Evolutionary conservation across 768 basidiomycete genomes (phyloP), one percentile per base, ranked within the genome.

Genomic region (Galerina marginata): DNA sequence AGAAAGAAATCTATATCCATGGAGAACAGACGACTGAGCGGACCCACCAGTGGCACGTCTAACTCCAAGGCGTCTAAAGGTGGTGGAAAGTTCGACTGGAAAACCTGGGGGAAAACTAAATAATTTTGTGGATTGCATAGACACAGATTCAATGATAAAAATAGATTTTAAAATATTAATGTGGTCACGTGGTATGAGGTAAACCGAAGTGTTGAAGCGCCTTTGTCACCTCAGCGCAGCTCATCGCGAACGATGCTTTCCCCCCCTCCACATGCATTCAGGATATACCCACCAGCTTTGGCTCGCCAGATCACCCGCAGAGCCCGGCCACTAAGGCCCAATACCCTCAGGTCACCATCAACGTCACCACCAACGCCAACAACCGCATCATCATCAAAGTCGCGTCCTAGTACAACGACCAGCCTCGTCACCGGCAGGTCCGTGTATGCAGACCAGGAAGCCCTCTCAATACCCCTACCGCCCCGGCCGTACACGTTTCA

Each of bases 401-500:
- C 15, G 16, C 23, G 33, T 46, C 33, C 36, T 6, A 37, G 38
- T 38, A 12, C 45, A 37, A 23, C 46, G 4, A 49, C 26, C 36
- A 48, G 12, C 16, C 37, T 47, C 15, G 23, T 49, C 52, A 23
- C 38, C 9, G n/a, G 39, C 38, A 23, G 37, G 52, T 3, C 10
- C 39, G 6, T 42, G 23, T 16, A 38, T 7, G 5, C 29, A 33
- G 29, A 33, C 4, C 29, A 33, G 29, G 29, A 4, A 53, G 38
- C 14, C 36, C n/a, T 9, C 45, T 38, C 48, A 54, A 36, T 9
- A 6, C 16, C 69, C 3, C 60, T 69, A n/a, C 49, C 61, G 1
- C 64, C 65, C 14, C 75, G 77, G 9, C 79, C 90, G 5, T 94
- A 88, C 69, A 85, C 75, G 37, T 93, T 95, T 71, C 86, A 92